Evolutionary conservation across 176 grass and related monocot genomes (phyloP), one percentile per base, ranked within the genome.

Genomic region (Leersia perrieri): DNA sequence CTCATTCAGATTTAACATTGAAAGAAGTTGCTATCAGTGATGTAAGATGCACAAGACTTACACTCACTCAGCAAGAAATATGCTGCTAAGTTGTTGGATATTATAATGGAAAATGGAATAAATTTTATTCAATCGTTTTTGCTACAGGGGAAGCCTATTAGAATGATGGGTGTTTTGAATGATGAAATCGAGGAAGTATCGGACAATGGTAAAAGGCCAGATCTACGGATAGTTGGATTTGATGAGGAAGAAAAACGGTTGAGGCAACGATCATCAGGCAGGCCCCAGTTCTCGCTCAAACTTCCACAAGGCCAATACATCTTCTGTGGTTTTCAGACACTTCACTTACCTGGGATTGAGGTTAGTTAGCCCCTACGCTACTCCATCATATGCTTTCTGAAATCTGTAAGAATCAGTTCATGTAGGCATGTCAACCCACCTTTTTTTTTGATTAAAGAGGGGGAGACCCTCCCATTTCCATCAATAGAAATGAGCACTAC

Each of bases 161-260:
- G 87, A 77, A 99, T 95, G 96, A 95, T 95, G 96, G 96, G 96
- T 18, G 90, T 90, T 67, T 99, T 91, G 63, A 83, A 88, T 33
- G 87, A 95, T 91, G 96, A 99, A 88, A 93, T 99, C 0, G 89
- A 93, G 35, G 90, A 99, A 81, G 90, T 95, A 82, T 99, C 96
- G 82, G 86, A 93, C 58, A 90, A 88, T 75, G 83, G 84, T 41
- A 93, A 86, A 79, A 86, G 68, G 49, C 55, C 78, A 39, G 87
- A 95, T 82, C 42, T 78, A 55, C 86, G 90, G 9, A 93, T 99
- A 88, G 85, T 89, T 95, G 93, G 96, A 70, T 99, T 99, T 88
- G 90, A 89, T 61, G 96, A 95, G 74, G 96, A 99, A 91, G 96
- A 99, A 84, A 68, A 80, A 11, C 40, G 96, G 36, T 63, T 99